A percentile compares a stretch with the other conserved stretches of the same genome.
Conservation (phyloP, 2,329 filamentous ascomycete genomes). For the Curvularia sp. region DNA sequence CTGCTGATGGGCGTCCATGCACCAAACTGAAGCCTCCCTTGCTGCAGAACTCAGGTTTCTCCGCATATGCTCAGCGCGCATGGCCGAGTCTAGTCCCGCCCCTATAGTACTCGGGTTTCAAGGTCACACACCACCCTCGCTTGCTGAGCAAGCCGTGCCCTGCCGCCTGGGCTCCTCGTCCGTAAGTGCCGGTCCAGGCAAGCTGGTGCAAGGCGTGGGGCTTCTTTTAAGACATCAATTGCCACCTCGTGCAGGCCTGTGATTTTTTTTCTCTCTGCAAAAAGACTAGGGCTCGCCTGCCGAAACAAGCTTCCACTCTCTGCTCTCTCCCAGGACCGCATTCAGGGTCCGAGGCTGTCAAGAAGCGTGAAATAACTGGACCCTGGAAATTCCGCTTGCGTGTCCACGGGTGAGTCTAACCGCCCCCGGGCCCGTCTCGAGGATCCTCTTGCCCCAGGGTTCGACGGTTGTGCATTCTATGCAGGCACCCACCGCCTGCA, state of each 20-base stretch:
- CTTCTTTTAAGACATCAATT: slow-evolving; percentile 17
- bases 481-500: slow-evolving; percentile 18
- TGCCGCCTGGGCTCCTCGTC: slow-evolving; percentile 21
- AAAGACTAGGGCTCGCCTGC: neutral
- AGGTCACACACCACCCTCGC: slow-evolving; percentile 22
- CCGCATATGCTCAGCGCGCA: slow-evolving; percentile 4
- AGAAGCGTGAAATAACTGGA: slow-evolving; percentile 9
- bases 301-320: slow-evolving; percentile 2
- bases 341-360: slow-evolving; percentile 11
- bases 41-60: neutral
- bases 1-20: slow-evolving; percentile 12
- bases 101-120: slow-evolving; percentile 23
- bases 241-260: slow-evolving; percentile 20
- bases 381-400: slow-evolving; percentile 15
- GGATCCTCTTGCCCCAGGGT: slow-evolving; percentile 28
- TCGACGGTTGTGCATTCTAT: slow-evolving; percentile 24
- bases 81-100: slow-evolving; percentile 11
- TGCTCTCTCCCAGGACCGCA: neutral
- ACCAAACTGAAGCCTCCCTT: slow-evolving; percentile 1
- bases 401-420: slow-evolving; percentile 25
- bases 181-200: slow-evolving; percentile 26
- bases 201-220: slow-evolving; percentile 16
- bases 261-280: neutral
- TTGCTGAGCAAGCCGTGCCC: slow-evolving; percentile 24
- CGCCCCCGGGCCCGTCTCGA: slow-evolving; percentile 15